These are phyloP conservation scores for Cicer judaicum DNA, from an alignment of 306 rosid genomes.

Conservation along the genomic window DNA sequence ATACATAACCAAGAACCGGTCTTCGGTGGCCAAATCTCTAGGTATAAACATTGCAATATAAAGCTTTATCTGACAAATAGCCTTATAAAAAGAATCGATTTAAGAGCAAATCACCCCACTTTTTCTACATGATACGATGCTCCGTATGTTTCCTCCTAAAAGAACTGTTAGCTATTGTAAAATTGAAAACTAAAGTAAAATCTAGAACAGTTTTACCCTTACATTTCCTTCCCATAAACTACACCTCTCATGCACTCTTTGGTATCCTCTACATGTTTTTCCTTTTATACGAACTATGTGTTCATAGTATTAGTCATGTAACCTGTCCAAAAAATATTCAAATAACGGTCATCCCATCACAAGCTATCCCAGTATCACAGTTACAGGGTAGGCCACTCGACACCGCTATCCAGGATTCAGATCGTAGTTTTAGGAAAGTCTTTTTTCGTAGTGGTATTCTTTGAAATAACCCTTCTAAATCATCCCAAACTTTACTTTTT, in stretches of 20 bases:
- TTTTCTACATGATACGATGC: not conserved
- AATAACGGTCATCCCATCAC: not conserved
- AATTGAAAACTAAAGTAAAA: not conserved
- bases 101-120: not conserved
- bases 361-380: not conserved
- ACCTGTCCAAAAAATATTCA: not conserved
- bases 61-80: not conserved
- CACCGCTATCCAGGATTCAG: not conserved
- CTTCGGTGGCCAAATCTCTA: not conserved
- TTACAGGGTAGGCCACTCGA: not conserved
- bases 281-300: not conserved
- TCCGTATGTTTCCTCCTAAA: not conserved
- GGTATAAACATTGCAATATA: not conserved
- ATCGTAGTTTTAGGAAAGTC: not conserved
- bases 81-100: not conserved
- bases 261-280: not conserved
- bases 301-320: not conserved
- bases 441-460: not conserved
- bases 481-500: not conserved
- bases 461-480: not conserved
- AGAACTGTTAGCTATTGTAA: not conserved
- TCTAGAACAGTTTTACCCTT: not conserved
- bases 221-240: not conserved
- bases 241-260: not conserved
- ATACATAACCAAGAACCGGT: slow-evolving; percentile 1